Conservation (phyloP, 2,329 filamentous ascomycete species). For the Escovopsis weberi region DNA sequence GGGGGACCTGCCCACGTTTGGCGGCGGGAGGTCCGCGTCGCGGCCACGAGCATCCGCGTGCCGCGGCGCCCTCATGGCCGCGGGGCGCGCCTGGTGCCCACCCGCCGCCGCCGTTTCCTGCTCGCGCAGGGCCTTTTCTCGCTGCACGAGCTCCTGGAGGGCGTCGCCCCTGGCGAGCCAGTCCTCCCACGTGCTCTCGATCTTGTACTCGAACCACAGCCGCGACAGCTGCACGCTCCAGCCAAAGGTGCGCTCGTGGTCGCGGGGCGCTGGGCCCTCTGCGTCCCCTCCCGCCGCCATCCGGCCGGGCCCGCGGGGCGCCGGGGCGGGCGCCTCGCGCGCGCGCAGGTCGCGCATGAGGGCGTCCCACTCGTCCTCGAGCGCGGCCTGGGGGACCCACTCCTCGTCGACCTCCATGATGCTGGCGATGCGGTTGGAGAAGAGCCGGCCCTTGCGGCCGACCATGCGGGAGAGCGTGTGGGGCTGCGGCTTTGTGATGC, state of each 20-base stretch:
- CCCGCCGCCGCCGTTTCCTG: conserved; percentile 7
- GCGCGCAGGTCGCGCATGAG: conserved; percentile 17
- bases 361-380: conserved; percentile 37
- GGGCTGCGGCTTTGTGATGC: conserved; percentile 52
- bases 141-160: conserved; percentile 24
- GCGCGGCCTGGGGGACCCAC: conserved; percentile 11
- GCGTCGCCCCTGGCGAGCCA: conserved; percentile 27
- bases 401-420: conserved; percentile 27
- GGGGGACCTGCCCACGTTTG: conserved; percentile 5
- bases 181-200: conserved; percentile 21
- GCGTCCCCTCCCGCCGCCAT: too few species aligned
- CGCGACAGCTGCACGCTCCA: conserved; percentile 16
- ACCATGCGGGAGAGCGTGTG: conserved; percentile 42
- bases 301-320: too few species aligned
- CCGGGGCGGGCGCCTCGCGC: too few species aligned
- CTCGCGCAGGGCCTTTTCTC: conserved; percentile 20
- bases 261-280: background rate
- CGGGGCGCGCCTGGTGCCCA: too few species aligned
- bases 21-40: background rate
- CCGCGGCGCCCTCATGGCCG: background rate
- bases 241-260: conserved; percentile 13
- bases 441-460: conserved; percentile 31
- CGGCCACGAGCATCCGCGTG: background rate
- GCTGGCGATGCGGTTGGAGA: conserved; percentile 25
- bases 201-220: conserved; percentile 17